Evolutionary conservation across 2,329 filamentous ascomycete genomes (phyloP), one percentile per base, ranked within the genome.

Genomic region (Cephalotrichum gorgonifer): DNA sequence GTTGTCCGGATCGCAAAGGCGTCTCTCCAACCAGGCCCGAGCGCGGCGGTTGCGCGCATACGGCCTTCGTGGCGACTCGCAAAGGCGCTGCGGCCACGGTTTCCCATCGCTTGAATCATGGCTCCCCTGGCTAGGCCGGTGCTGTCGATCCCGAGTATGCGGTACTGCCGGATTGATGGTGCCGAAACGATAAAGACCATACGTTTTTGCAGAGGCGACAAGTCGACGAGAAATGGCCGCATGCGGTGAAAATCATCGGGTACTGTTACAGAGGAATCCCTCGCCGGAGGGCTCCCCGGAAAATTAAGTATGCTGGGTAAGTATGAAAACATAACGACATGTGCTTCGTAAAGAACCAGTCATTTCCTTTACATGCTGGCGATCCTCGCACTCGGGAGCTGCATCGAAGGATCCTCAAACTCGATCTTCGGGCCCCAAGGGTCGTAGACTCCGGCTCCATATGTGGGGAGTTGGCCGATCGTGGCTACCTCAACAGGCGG

Each of bases 341-440:
- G 14, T 42, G 33, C 35, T 14, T 48, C 35, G 35, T 42, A 17
- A 48, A 15, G 12, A 42, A 35, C 15, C 31, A 20, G 27, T 42
- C 20, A 7, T 17, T 15, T 43, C 41, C 25, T 51, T 69, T 64
- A 81, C 64, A 82, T 67, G 52, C 65, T 73, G 54, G 78, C 75
- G 53, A 82, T 73, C 46, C 78, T 68, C 39, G 70, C 74, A 57
- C 76, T 80, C 11, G 78, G 79, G 62, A 82, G 69, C 61, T 79
- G 77, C 64, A 81, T 72, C 9, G 72, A 68, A 20, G 73, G 69
- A 53, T 81, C 77, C 38, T 77, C 76, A 50, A 71, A 79, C 54
- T 81, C 78, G 23, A 77, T 63, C 64, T 82, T 81, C 39, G 70
- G 67, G 14, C 58, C 63, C 70, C 76, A 82, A 2, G 74, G 62